A percentile compares a stretch with the other conserved stretches of the same genome.
Evolutionary conservation across 768 basidiomycete species (phyloP).

Genomic region (Trametes maxima): DNA sequence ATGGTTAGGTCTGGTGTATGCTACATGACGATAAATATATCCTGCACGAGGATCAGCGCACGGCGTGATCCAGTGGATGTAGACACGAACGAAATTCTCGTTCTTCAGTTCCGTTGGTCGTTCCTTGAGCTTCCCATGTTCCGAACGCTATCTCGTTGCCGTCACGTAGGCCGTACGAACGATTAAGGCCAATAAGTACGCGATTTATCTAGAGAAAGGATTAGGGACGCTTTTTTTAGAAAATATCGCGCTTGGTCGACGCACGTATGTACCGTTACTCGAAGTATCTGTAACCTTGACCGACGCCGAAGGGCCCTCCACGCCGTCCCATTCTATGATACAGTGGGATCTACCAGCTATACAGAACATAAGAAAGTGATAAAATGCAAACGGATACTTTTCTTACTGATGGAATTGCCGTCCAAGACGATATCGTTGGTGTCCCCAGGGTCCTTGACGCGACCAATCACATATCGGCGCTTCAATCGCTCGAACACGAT

Average conservation of each 20-base stretch:
- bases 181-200: conserved; percentile 58
- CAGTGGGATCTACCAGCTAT: conserved; percentile 56
- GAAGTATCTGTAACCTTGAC: conserved; percentile 59
- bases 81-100: conserved; percentile 66
- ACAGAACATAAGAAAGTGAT: conserved; percentile 20
- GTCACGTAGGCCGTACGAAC: conserved; percentile 60
- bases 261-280: conserved; percentile 48
- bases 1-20: conserved; percentile 47
- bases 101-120: conserved; percentile 45
- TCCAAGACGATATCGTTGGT: conserved; percentile 58
- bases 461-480: conserved; percentile 56
- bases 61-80: background rate
- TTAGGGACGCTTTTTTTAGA: background rate
- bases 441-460: conserved; percentile 36
- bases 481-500: conserved; percentile 64
- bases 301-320: conserved; percentile 40
- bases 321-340: conserved; percentile 60
- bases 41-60: conserved; percentile 41
- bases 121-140: conserved; percentile 47
- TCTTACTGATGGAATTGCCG: conserved; percentile 75
- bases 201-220: conserved; percentile 64
- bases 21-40: conserved; percentile 71
- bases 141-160: conserved; percentile 92
- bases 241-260: background rate
- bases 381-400: conserved; percentile 13